Evolutionary conservation across 371 early-diverging fungal genomes (phyloP).

Genomic region (Zychaea mexicana): DNA sequence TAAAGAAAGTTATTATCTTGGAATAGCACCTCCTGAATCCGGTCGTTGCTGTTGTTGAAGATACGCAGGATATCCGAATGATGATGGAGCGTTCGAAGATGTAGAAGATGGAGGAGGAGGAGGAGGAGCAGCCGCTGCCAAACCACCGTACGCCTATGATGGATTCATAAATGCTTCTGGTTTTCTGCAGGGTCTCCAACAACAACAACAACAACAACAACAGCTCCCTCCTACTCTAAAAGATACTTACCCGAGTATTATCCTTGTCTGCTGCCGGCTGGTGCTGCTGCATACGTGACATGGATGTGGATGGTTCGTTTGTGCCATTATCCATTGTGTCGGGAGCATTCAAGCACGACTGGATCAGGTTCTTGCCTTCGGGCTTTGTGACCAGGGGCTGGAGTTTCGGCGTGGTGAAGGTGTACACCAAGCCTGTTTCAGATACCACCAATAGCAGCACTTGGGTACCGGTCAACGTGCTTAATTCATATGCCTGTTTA

Average conservation of each 20-base stretch:
- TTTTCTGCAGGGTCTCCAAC: too few species aligned
- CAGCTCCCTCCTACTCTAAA: too few species aligned
- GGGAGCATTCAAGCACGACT: constrained; percentile 90
- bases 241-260: background rate
- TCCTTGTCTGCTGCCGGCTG: background rate
- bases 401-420: constrained; percentile 97
- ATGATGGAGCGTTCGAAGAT: background rate
- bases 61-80: constrained; percentile 4
- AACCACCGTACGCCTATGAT: constrained; percentile 8
- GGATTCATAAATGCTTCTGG: too few species aligned
- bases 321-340: constrained; percentile 42
- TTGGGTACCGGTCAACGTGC: constrained; percentile 97
- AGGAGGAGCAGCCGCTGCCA: constrained; percentile 1
- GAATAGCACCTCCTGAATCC: constrained; percentile 4
- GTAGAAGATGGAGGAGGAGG: background rate
- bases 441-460: constrained; percentile 97
- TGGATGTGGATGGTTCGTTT: background rate
- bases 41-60: constrained; percentile 6
- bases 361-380: constrained; percentile 94
- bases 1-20: too few species aligned
- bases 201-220: too few species aligned
- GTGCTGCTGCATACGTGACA: constrained; percentile 1
- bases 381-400: constrained; percentile 95
- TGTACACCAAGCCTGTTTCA: constrained; percentile 98
- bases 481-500: constrained; percentile 91